Conservation (phyloP, 371 early-diverging fungal genomes). For the Haplosporangium sp. region DNA sequence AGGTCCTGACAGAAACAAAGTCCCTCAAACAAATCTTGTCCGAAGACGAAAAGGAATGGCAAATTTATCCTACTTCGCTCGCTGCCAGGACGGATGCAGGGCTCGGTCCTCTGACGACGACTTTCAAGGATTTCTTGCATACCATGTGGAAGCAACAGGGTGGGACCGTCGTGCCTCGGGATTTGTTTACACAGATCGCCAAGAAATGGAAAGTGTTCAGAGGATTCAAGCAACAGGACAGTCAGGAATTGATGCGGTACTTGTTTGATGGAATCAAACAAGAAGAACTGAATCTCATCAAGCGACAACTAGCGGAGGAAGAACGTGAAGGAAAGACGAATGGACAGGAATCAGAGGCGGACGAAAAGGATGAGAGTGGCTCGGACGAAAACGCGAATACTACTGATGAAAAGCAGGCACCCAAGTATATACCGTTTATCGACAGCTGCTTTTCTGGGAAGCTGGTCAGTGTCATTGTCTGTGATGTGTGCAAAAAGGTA, state of each 20-base stretch:
- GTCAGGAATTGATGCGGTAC: conserved; percentile 73
- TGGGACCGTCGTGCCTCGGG: conserved; percentile 58
- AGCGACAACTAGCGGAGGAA: conserved; percentile 16
- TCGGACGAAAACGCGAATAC: not conserved
- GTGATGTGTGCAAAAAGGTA: conserved; percentile 69
- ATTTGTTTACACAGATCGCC: conserved; percentile 61
- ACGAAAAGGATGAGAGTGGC: conserved; percentile 2
- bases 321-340: conserved; percentile 22
- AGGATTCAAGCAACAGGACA: conserved; percentile 70
- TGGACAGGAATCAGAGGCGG: conserved; percentile 19
- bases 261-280: conserved; percentile 68
- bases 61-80: conserved; percentile 21
- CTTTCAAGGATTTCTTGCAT: conserved; percentile 41
- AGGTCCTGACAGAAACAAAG: conserved; percentile 27
- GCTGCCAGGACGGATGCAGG: conserved; percentile 37
- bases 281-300: conserved; percentile 59
- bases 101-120: conserved; percentile 45
- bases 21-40: conserved; percentile 38
- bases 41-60: conserved; percentile 5
- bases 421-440: conserved; percentile 65
- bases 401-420: conserved; percentile 6
- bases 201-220: conserved; percentile 65
- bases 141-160: conserved; percentile 54
- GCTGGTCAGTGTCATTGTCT: conserved; percentile 68
- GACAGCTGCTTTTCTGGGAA: conserved; percentile 73